Base-by-base conservation (phyloP, 495 filamentous ascomycete species). In the Pseudevernia furfuracea region DNA sequence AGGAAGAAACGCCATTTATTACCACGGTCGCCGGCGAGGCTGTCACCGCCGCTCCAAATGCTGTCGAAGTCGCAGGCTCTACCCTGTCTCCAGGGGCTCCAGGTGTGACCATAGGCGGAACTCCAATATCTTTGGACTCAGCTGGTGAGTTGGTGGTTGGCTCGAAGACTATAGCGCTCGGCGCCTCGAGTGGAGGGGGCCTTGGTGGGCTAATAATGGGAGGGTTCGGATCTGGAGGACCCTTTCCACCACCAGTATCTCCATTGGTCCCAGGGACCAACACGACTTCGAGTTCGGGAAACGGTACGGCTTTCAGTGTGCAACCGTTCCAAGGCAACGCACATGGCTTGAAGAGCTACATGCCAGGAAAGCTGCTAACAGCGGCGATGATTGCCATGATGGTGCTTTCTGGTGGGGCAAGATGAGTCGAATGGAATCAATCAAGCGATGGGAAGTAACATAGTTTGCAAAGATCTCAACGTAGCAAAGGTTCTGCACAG, bases 11-110 rank as follows among this genome's bases (percentile, higher is more conserved):
- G 23, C 14, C 41, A 9, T 19, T 53, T 2, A 28, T 62, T 3
- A 39, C 44, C 44, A 62, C 60, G 21, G 46, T 62, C 25, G 46
- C 34, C 34, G 46, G 60, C 37, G 32, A 62, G 19, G 37, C n/a
- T 43, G 3, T 61, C 32, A 61, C 59, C 4, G 60, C 60, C 4
- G 43, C n/a, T 4, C 60, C 46, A 3, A 56, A 23, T 23, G 60
- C 32, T 10, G 36, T 39, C 10, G 34, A 39, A 28, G 10, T 62
- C 11, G 46, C 34, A 23, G 48, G 49, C 60, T 55, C 34, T 21
- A 41, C 34, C 8, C 23, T 62, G 48, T 53, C 34, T 10, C 48
- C 60, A 38, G 60, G 60, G 15, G 60, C 11, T 25, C 28, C 12
- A 3, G 46, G 60, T 17, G 25, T 52, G 14, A 56, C n/a, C n/a